Evolutionary conservation across 2,329 filamentous ascomycete genomes (phyloP).

Genomic region (Lasiodiplodia gonubiensis): DNA sequence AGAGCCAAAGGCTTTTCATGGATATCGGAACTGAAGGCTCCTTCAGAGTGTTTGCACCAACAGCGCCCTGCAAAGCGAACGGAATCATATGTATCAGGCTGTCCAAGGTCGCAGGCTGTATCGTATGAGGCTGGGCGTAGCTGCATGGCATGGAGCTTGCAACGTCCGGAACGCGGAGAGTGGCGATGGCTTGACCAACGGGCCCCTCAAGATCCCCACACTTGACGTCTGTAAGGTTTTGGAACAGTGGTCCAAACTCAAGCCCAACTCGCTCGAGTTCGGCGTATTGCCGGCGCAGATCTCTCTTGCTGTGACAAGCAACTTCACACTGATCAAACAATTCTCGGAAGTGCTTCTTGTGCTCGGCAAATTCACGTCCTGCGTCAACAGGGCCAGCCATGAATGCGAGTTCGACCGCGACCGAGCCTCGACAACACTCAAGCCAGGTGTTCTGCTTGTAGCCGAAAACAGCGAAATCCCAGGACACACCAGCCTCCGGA

Average conservation of each 20-base stretch:
- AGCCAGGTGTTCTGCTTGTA: conserved; percentile 4
- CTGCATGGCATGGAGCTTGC: conserved; percentile 3
- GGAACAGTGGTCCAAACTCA: conserved; percentile 12
- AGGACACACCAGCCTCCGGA: not conserved
- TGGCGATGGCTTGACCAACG: conserved; percentile 5
- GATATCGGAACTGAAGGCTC: conserved; percentile 16
- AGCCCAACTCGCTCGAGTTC: conserved; percentile 18
- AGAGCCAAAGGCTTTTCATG: conserved; percentile 5
- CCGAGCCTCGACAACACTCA: conserved; percentile 12
- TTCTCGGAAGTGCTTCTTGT: conserved; percentile 8
- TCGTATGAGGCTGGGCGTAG: conserved; percentile 14
- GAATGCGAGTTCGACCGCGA: conserved; percentile 8
- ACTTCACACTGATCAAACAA: conserved; percentile 12
- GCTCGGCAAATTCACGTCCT: not conserved
- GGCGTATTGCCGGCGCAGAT: conserved; percentile 13
- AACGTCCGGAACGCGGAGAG: conserved; percentile 3
- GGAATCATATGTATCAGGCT: conserved; percentile 15
- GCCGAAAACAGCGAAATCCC: conserved; percentile 14
- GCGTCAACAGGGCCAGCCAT: conserved; percentile 2
- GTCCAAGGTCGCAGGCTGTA: conserved; percentile 24
- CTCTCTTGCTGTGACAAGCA: conserved; percentile 9
- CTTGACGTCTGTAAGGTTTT: conserved; percentile 16
- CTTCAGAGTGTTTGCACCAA: not conserved
- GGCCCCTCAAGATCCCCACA: not conserved
- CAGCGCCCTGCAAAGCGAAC: conserved; percentile 3